phyloP scores from a whole-genome alignment of 768 basidiomycete genomes.

The Boletus rubropictus region DNA sequence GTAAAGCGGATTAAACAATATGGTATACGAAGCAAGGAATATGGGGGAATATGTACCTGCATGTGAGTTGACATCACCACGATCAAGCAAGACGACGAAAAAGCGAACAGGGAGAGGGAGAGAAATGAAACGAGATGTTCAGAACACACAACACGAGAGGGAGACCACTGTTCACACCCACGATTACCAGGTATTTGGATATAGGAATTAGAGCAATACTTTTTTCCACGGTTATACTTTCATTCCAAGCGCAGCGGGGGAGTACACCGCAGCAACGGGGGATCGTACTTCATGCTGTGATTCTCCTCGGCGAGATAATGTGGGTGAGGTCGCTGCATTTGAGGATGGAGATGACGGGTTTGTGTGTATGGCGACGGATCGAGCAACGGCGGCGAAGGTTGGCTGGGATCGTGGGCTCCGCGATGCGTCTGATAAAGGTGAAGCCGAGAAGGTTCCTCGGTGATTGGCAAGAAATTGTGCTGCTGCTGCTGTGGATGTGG shows the following conservation, averaged over 20 bases:
- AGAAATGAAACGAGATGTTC: background rate
- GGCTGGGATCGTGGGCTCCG: conserved; percentile 31
- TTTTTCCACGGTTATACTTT: conserved; percentile 30
- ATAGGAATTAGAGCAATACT: conserved; percentile 17
- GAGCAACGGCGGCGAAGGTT: conserved; percentile 31
- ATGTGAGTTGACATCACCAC: conserved; percentile 2
- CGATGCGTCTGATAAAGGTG: conserved; percentile 33
- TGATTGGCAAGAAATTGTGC: conserved; percentile 22
- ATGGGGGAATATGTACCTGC: conserved; percentile 11
- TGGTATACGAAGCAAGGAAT: conserved; percentile 22
- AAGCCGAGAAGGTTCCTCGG: conserved; percentile 28
- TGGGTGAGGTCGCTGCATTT: conserved; percentile 30
- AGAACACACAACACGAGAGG: conserved; percentile 2
- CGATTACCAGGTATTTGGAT: conserved; percentile 25
- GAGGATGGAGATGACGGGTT: conserved; percentile 32
- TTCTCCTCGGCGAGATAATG: conserved; percentile 33
- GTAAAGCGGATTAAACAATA: conserved; percentile 18
- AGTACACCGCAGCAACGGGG: conserved; percentile 38
- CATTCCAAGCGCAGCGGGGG: conserved; percentile 47
- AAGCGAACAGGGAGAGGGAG: too few relatives aligned
- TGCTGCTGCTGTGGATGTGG: conserved; percentile 26
- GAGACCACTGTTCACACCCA: conserved; percentile 23
- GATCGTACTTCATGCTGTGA: conserved; percentile 40
- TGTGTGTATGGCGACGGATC: conserved; percentile 28
- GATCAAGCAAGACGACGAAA: conserved; percentile 5